phyloP scores from a whole-genome alignment of 2,329 filamentous ascomycete species.

The Diaporthe citrichinensis region DNA sequence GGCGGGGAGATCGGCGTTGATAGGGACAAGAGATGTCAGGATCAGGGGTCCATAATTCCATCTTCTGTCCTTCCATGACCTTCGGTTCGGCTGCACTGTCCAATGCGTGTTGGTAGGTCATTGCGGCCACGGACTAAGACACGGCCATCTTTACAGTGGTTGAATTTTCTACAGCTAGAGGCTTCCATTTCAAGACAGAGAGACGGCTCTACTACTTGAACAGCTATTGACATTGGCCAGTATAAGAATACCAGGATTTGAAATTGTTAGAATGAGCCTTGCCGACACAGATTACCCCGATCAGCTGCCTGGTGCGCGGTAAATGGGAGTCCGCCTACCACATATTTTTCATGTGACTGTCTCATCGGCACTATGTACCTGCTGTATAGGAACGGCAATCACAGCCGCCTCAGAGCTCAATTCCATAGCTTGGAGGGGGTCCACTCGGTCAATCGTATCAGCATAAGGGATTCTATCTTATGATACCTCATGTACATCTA shows the following conservation, averaged over 20 bases:
- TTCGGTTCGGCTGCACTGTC: neutral
- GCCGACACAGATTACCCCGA: neutral
- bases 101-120: neutral
- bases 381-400: neutral
- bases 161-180: neutral
- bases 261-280: accelerated
- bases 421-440: neutral
- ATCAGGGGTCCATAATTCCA: constrained; percentile 25
- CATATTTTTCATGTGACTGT: neutral
- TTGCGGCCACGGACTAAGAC: neutral
- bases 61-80: neutral
- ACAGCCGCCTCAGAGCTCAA: neutral
- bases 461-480: neutral
- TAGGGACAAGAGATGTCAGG: neutral
- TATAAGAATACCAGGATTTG: neutral
- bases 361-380: neutral
- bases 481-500: neutral
- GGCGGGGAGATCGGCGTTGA: constrained; percentile 33
- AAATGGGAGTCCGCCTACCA: neutral
- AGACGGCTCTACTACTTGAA: neutral
- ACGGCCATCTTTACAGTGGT: neutral
- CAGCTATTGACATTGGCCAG: neutral
- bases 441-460: neutral
- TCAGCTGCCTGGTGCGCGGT: neutral
- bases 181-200: neutral